These are phyloP conservation scores for Tulasnella sp. DNA, from an alignment of 768 basidiomycete genomes.

Conservation along the genomic window DNA sequence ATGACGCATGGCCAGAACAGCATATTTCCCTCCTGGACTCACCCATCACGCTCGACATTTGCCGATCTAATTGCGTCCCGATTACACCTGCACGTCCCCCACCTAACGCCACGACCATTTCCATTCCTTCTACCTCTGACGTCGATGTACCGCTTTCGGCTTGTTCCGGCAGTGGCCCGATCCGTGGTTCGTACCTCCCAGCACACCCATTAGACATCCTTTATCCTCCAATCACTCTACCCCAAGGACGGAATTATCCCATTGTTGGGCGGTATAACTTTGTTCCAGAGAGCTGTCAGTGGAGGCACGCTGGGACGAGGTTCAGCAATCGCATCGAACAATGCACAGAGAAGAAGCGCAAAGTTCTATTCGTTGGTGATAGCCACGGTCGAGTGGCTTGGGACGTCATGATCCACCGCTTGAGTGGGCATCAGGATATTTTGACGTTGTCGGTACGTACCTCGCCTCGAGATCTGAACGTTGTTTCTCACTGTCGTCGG, in stretches of 20 bases:
- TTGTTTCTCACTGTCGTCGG: not conserved
- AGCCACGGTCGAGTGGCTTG: conserved; percentile 7
- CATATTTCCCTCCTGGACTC: not conserved
- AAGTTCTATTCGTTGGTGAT: not conserved
- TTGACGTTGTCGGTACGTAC: not conserved
- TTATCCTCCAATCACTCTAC: not conserved
- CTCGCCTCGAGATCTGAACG: not conserved
- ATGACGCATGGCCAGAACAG: not conserved
- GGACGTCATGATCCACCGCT: not conserved
- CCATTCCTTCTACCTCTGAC: not conserved
- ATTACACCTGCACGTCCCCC: not conserved
- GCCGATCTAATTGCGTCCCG: not conserved
- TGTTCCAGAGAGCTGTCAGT: not conserved
- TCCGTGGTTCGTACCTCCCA: not conserved
- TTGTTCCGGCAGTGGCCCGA: not conserved
- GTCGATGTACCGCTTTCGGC: not conserved
- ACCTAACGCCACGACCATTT: not conserved
- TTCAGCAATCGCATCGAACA: not conserved
- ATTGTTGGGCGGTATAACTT: not conserved
- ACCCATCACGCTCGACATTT: not conserved
- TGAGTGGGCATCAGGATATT: not conserved
- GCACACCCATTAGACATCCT: not conserved
- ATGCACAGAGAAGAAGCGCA: not conserved
- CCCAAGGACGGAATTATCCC: not conserved
- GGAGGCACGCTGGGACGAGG: not conserved